Base-by-base conservation (phyloP, 1,284 basidiomycete genomes). In the Moniliella sp. region DNA sequence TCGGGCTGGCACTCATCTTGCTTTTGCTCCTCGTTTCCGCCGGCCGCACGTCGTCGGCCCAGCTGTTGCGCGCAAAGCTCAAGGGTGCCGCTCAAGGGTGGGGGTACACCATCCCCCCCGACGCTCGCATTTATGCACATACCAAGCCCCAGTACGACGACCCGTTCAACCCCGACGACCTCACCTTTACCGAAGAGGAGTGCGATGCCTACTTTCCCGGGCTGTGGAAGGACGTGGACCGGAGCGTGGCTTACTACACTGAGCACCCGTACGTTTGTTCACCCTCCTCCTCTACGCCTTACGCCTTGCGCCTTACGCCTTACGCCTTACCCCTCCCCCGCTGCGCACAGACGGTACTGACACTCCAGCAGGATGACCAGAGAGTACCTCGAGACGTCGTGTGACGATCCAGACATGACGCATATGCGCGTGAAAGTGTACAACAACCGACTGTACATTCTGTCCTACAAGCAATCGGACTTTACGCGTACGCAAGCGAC, bases 171-270 rank as follows among this genome's bases (percentile, higher is more conserved):
- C 47, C 39, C 3, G 51, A 55, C 31, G 49, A 55, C 27, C 32
- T 52, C 17, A 50, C 49, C 3, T 25, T 55, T 19, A 48, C 48
- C 5, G 47, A 50, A 25, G 47, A 50, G 21, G 47, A 55, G 36
- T 55, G 51, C 38, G 49, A 55, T 30, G 36, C 48, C 12, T 50
- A 50, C 37, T 55, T 55, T 36, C 51, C 49, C 2, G 43, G 42
- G 1, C 37, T 55, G 12, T 55, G 40, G 35, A 42, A 50, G 30
- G 51, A 55, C 30, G 42, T 55, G 21, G 46, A 55, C 18, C 34
- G 51, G 4, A 43, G 41, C 13, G 39, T 35, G 11, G 35, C 43
- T 9, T 50, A 42, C 31, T 55, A 30, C 30, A 45, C 28, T 15
- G 15, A 16, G 36, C 39, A 43, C 27, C 32, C 28, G 2, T 23